Conservation (phyloP, 768 basidiomycete species). For the Pisolithus marmoratus region DNA sequence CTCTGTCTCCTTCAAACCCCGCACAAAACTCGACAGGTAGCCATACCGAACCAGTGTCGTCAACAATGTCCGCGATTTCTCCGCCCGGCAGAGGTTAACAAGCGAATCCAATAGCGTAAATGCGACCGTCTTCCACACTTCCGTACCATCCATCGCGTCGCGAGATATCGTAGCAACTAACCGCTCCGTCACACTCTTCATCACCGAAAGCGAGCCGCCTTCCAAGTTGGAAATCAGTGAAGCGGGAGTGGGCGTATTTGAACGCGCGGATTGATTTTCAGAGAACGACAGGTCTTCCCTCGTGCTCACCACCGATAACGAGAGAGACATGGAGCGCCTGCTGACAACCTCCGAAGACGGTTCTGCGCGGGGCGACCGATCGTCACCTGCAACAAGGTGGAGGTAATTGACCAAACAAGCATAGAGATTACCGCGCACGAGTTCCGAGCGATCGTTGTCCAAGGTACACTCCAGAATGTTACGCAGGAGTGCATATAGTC, state of each 20-base stretch:
- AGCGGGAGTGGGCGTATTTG: conserved; percentile 12
- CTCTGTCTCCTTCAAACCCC: conserved; percentile 81
- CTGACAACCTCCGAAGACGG: conserved; percentile 14
- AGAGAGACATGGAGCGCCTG: conserved; percentile 22
- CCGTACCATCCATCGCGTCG: conserved; percentile 93
- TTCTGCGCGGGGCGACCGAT: conserved; percentile 11
- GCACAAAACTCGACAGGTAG: conserved; percentile 74
- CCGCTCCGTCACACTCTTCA: conserved; percentile 68
- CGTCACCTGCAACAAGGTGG: conserved; percentile 46
- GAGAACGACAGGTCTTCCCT: conserved; percentile 36
- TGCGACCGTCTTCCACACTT: conserved; percentile 96
- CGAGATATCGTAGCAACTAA: conserved; percentile 68
- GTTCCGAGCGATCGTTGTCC: conserved; percentile 72
- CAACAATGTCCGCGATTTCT: conserved; percentile 63
- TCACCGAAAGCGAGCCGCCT: conserved; percentile 53
- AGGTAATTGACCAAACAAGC: conserved; percentile 86
- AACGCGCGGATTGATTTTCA: conserved; percentile 30
- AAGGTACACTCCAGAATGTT: conserved; percentile 69
- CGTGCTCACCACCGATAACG: conserved; percentile 31
- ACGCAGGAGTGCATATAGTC: conserved; percentile 68
- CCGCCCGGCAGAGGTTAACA: conserved; percentile 60
- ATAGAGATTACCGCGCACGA: conserved; percentile 93
- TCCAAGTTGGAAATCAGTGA: conserved; percentile 42
- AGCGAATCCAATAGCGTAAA: conserved; percentile 86
- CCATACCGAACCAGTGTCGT: conserved; percentile 64